These are phyloP conservation scores for Trichoderma asperelloides DNA, from an alignment of 495 filamentous ascomycete genomes.

Conservation along the genomic window DNA sequence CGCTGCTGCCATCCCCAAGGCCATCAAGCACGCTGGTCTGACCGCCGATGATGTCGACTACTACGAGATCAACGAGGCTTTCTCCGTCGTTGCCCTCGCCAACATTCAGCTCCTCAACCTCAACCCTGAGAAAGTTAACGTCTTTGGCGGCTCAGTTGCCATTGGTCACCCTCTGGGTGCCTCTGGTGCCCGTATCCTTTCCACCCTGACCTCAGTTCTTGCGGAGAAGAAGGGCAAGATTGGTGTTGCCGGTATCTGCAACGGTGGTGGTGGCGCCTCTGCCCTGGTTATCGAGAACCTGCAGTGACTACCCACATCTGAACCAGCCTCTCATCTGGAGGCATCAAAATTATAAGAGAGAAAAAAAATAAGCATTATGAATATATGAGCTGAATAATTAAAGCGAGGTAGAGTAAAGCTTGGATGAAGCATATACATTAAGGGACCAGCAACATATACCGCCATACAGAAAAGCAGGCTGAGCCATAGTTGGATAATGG, in stretches of 20 bases:
- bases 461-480: not conserved
- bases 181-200: conserved; percentile 85
- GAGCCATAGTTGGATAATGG: not conserved
- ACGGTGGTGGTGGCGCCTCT: conserved; percentile 90
- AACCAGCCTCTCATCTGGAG: not conserved
- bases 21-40: conserved; percentile 81
- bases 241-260: conserved; percentile 92
- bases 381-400: not conserved
- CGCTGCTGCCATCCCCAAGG: conserved; percentile 92
- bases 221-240: conserved; percentile 87
- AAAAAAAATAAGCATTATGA: not conserved
- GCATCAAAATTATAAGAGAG: not conserved
- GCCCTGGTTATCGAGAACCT: conserved; percentile 79
- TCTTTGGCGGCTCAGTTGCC: conserved; percentile 91
- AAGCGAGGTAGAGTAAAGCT: not conserved
- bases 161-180: conserved; percentile 91
- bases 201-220: conserved; percentile 83
- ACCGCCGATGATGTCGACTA: conserved; percentile 69
- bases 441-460: not conserved
- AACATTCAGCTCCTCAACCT: conserved; percentile 85
- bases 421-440: not conserved
- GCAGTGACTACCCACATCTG: conserved; percentile 25
- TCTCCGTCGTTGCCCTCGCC: conserved; percentile 90
- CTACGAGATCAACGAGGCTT: conserved; percentile 99
- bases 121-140: conserved; percentile 79